These are phyloP conservation scores for Penicillium sp. DNA, from an alignment of 2,329 filamentous ascomycete species.

Conservation along the genomic window DNA sequence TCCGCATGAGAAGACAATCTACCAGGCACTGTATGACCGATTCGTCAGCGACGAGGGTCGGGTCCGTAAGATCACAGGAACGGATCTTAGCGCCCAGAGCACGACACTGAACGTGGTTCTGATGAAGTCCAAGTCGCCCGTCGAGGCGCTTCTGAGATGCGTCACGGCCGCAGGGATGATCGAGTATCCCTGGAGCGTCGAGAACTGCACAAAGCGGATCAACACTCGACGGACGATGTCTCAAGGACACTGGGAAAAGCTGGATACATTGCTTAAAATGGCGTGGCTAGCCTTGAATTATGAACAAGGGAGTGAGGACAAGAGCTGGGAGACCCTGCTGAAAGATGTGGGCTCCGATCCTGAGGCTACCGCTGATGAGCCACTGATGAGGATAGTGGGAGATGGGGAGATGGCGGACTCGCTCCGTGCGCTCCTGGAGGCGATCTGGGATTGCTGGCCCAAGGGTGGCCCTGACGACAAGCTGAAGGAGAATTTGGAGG, in stretches of 20 bases:
- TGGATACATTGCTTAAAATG: background rate
- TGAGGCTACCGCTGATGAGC: background rate
- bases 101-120: slow-evolving; percentile 48
- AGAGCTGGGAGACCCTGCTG: background rate
- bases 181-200: slow-evolving; percentile 20
- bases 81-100: slow-evolving; percentile 35
- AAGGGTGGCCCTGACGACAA: background rate
- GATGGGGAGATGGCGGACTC: background rate
- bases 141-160: slow-evolving; percentile 20
- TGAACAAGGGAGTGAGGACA: background rate
- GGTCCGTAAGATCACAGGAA: background rate
- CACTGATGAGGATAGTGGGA: background rate
- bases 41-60: background rate
- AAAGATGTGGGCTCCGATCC: background rate
- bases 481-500: background rate
- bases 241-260: background rate
- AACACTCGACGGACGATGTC: background rate
- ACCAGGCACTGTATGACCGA: slow-evolving; percentile 52
- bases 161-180: slow-evolving; percentile 41
- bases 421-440: background rate
- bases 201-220: background rate
- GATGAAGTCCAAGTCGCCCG: slow-evolving; percentile 39
- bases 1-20: slow-evolving; percentile 54
- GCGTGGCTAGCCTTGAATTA: background rate
- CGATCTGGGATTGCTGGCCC: background rate